Base-by-base conservation (phyloP, 1,284 basidiomycete species). In the Blastosporella zonata region DNA sequence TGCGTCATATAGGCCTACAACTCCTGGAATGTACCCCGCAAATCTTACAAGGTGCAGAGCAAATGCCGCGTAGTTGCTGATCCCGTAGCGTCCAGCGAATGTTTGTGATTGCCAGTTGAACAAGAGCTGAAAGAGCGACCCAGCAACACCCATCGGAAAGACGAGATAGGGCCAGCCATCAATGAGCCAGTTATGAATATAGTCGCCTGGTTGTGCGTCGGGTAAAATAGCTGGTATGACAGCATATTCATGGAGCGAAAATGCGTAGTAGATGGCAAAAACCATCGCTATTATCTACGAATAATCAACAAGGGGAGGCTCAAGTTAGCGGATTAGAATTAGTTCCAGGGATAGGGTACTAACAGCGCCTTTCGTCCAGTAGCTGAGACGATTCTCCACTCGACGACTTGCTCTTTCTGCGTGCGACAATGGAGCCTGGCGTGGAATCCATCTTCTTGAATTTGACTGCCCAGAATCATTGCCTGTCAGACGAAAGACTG, bases 61-160 rank as follows among this genome's bases (percentile, higher is more conserved):
- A 18, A 45, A 22, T 15, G 6, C 27, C 18, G 64, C 39, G 3
- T 52, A 31, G 9, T 58, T 42, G 6, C 54, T 43, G 5, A 57
- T 21, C 35, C 58, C 61, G 46, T 64, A 64, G 8, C 51, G 47
- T 6, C 67, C 67, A 1, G 64, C 64, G 46, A 63, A 68, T 5
- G 53, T 59, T 46, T 51, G 52, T 0, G 59, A 55, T 27, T 55
- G 56, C 41, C 52, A 55, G 46, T 65, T 69, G 28, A 67, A 39
- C 21, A 58, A 29, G n/a, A 69, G 25, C 44, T 67, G 65, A 8
- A 65, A 57, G 6, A 60, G 21, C 12, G 8, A 33, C 4, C 63
- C 63, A 1, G 61, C 56, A 22, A 61, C 21, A 20, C 35, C 31
- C 42, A 62, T 52, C 5, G 59, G 56, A n/a, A 45, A 50, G 35